phyloP scores from a whole-genome alignment of 176 grass and related monocot genomes.

The Aegilops speltoides region DNA sequence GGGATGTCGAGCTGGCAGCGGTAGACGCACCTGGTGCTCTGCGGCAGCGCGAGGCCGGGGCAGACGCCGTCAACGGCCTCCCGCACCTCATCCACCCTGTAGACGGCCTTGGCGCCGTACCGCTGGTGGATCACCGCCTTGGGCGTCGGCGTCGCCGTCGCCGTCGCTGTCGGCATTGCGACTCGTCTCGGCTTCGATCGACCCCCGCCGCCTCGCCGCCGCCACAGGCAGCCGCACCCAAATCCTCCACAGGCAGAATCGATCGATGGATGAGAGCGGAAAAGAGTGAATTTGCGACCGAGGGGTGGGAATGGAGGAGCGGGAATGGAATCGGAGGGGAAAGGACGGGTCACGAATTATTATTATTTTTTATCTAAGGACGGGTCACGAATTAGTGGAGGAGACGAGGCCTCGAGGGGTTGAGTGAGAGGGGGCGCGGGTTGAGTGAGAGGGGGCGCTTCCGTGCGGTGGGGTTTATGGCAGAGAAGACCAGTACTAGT shows the following conservation, averaged over 20 bases:
- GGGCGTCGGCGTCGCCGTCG: slow-evolving; percentile 48
- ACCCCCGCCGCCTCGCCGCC: background rate
- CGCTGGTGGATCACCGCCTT: slow-evolving; percentile 91
- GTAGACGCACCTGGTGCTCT: slow-evolving; percentile 60
- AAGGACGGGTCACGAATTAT: background rate
- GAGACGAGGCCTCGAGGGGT: no score
- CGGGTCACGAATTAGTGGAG: background rate
- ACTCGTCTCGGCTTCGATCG: background rate
- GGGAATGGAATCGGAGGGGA: background rate
- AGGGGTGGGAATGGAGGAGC: background rate
- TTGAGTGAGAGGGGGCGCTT: background rate
- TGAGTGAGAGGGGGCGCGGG: no score
- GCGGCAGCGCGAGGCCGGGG: slow-evolving; percentile 69
- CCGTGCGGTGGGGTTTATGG: slow-evolving; percentile 2
- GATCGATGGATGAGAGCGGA: background rate
- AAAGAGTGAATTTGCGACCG: background rate
- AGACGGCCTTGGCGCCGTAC: slow-evolving; percentile 56
- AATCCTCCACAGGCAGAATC: background rate
- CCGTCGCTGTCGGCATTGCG: slow-evolving; percentile 12
- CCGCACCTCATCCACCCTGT: slow-evolving; percentile 66
- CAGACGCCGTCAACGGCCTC: slow-evolving; percentile 56
- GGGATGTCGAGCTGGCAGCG: slow-evolving; percentile 70
- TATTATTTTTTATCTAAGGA: background rate
- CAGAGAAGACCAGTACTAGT: background rate
- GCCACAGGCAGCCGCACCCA: background rate